A percentile compares a stretch with the other conserved stretches of the same genome.
These are phyloP conservation scores for Asparagopsis taxiformis DNA, from an alignment of 31 red algal genomes.

Conservation along the genomic window DNA sequence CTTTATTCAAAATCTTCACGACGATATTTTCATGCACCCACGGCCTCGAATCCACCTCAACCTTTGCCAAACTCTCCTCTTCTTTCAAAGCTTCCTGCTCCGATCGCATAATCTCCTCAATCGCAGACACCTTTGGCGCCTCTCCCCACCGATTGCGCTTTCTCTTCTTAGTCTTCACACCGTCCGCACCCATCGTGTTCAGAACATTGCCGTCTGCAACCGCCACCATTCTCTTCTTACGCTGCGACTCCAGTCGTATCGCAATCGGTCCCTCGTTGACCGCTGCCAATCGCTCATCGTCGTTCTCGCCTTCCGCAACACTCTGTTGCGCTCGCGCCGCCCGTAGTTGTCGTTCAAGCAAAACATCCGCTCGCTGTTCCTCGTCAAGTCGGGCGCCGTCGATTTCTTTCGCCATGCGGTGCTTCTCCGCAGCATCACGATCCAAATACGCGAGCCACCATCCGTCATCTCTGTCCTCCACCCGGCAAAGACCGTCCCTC, in stretches of 20 bases:
- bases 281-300: background rate
- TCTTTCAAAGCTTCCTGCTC: background rate
- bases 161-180: background rate
- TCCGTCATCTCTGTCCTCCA: slow-evolving; percentile 80
- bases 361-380: slow-evolving; percentile 50
- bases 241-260: background rate
- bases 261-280: background rate
- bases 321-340: slow-evolving; percentile 1
- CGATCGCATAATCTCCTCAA: slow-evolving; percentile 32
- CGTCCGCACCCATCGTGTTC: background rate
- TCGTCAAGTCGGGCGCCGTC: slow-evolving; percentile 23
- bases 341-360: slow-evolving; percentile 27
- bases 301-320: background rate
- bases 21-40: slow-evolving; percentile 52
- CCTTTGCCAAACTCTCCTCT: background rate
- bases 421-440: slow-evolving; percentile 51
- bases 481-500: slow-evolving; percentile 62
- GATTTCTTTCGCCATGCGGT: slow-evolving; percentile 48
- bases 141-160: slow-evolving; percentile 1
- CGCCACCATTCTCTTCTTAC: background rate
- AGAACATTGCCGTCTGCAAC: slow-evolving; percentile 3
- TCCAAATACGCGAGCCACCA: slow-evolving; percentile 75
- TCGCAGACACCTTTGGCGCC: slow-evolving; percentile 27
- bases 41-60: background rate
- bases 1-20: slow-evolving; percentile 52